Percentiles rank a stretch among this genome's conserved stretches.
phyloP scores from a whole-genome alignment of 2,329 filamentous ascomycete genomes.

The Xylariaceae sp. region DNA sequence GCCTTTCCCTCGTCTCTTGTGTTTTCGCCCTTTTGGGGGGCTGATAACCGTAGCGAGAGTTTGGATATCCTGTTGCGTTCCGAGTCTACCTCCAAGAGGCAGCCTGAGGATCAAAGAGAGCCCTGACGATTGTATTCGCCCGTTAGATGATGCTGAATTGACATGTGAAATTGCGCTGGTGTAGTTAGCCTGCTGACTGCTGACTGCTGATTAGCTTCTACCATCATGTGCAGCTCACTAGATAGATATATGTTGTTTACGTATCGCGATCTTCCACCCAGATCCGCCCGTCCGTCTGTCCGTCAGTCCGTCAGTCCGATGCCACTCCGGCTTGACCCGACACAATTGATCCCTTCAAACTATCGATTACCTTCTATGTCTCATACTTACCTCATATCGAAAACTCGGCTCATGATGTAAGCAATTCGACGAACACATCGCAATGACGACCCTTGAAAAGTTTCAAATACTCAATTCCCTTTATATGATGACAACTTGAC shows the following conservation, averaged over 20 bases:
- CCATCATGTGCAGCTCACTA: constrained; percentile 63
- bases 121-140: constrained; percentile 41
- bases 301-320: too few relatives aligned
- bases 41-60: constrained; percentile 37
- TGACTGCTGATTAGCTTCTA: constrained; percentile 32
- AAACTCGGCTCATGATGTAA: too few relatives aligned
- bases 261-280: too few relatives aligned
- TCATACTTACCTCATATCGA: too few relatives aligned
- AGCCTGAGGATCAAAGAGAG: constrained; percentile 57
- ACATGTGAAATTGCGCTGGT: neutral
- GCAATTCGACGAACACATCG: too few relatives aligned
- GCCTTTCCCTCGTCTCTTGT: constrained; percentile 12
- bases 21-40: constrained; percentile 23
- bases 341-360: too few relatives aligned
- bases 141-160: neutral
- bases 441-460: too few relatives aligned
- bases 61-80: constrained; percentile 29
- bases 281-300: too few relatives aligned
- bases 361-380: too few relatives aligned
- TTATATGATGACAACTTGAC: too few relatives aligned
- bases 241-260: constrained; percentile 33
- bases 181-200: neutral
- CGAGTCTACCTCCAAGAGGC: constrained; percentile 32
- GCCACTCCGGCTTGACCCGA: too few relatives aligned
- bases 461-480: too few relatives aligned